A percentile compares a stretch with the other conserved stretches of the same genome.
Evolutionary conservation across 2,329 filamentous ascomycete genomes (phyloP).

Genomic region (Trichoderma brevicompactum): DNA sequence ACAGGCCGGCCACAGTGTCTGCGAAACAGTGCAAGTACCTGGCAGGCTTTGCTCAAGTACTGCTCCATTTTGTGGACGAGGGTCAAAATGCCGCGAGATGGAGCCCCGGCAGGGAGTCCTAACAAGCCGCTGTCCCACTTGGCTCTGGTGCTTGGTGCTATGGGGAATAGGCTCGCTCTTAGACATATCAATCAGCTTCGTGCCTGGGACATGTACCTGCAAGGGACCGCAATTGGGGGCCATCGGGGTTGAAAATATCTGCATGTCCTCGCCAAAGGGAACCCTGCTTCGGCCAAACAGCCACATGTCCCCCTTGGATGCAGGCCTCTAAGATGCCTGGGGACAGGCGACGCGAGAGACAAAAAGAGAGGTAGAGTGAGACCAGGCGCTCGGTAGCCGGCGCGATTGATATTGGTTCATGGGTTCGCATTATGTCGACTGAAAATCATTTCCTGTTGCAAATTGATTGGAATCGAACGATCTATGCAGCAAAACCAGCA

Average conservation of each 20-base stretch:
- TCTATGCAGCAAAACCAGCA: slow-evolving; percentile 7
- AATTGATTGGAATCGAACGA: slow-evolving; percentile 15
- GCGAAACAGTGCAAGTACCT: background rate
- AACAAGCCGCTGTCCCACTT: slow-evolving; percentile 19
- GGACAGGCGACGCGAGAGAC: background rate
- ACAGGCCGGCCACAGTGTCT: slow-evolving; percentile 3
- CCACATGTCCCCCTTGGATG: slow-evolving; percentile 17
- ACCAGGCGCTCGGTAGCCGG: slow-evolving; percentile 18
- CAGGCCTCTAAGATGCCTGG: background rate
- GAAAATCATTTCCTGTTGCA: slow-evolving; percentile 10
- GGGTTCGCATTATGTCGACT: background rate
- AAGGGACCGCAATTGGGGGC: background rate
- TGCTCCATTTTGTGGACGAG: background rate
- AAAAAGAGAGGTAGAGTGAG: background rate
- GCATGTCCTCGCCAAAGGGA: background rate
- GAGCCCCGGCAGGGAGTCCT: background rate
- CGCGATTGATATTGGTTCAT: slow-evolving; percentile 2
- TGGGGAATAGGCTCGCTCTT: slow-evolving; percentile 11
- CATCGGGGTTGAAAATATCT: background rate
- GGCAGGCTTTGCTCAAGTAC: slow-evolving; percentile 7
- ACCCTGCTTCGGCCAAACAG: background rate
- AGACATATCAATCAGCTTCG: slow-evolving; percentile 5
- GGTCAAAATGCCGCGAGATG: slow-evolving; percentile 16
- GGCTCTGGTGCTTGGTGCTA: background rate
- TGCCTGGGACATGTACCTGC: background rate